Base-by-base conservation (phyloP, 2,329 filamentous ascomycete genomes). In the Magnaporthiopsis incrustans region DNA sequence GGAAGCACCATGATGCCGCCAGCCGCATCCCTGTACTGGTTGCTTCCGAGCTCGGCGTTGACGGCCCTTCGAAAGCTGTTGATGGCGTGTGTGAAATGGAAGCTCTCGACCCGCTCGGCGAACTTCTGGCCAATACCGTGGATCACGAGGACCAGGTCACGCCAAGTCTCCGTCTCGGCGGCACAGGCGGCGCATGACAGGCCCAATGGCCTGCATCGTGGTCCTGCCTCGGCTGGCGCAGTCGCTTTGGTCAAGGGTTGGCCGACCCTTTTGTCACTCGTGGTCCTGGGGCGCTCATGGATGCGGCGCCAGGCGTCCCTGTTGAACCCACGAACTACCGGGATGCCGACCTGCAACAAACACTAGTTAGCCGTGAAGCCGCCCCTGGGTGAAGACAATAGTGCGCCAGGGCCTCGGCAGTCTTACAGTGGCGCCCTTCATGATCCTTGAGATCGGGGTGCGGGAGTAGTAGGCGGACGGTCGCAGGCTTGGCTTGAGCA, bases 71-170 rank as follows among this genome's bases (percentile, higher is more conserved):
- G 87, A 69, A 99, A 95, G 0, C 88, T 85, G 71, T 97, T 98
- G 73, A 98, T 94, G 6, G 92, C 91, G 74, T 98, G 94, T 0
- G 95, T 99, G 71, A 99, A 99, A 74, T 98, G 92, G 70, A 93
- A 99, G 70, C 92, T 97, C 75, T 98, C 94, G 66, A 98, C 91
- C 15, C 93, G 84, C 73, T 99, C 92, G 0, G 93, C 96, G 61
- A 98, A 83, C 74, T 99, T 98, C 74, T 99, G 95, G 0, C 95
- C 95, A 67, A 99, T 98, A 2, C 95, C 95, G 71, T 99, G 95
- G 58, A 95, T 90, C 12, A 98, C 91, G 5, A 99, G 81, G 1
- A 98, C 85, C 10, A 99, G 80, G 71, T 99, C 95, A 66, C 87
- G 86, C 1, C 87, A 87, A 33, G 81, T 81, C 57, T 85, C 79